These are phyloP conservation scores for Sambucus nigra DNA, from an alignment of 129 eudicot species.

Conservation along the genomic window DNA sequence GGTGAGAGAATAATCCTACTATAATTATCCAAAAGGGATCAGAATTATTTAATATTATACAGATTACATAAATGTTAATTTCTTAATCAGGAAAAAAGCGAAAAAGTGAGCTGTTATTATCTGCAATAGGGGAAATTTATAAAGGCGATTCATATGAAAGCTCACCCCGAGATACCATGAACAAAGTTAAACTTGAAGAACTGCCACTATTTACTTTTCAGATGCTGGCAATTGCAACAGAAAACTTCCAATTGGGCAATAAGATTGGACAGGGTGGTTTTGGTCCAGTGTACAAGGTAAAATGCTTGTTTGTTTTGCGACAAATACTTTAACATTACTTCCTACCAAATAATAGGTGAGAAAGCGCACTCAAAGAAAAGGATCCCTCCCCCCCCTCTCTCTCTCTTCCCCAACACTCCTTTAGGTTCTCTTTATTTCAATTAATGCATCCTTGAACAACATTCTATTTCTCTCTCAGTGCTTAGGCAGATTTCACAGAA, in stretches of 20 bases:
- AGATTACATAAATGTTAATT: neutral
- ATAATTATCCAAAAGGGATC: neutral
- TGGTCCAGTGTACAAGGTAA: conserved; percentile 32
- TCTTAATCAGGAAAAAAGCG: conserved; percentile 7
- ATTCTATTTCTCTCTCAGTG: no score
- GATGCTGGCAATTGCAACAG: conserved; percentile 26
- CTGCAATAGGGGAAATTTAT: neutral
- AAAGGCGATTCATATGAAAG: neutral
- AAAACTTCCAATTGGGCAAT: conserved; percentile 16
- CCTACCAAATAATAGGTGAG: no score
- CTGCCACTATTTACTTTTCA: conserved; percentile 22
- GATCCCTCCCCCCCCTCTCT: no score
- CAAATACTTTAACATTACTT: no score
- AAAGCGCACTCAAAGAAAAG: no score
- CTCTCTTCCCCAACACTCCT: no score
- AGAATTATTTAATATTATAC: neutral
- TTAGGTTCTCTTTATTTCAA: neutral
- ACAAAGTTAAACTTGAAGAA: conserved; percentile 17
- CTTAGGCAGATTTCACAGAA: no score
- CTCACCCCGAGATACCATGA: neutral
- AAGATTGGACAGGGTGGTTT: conserved; percentile 39
- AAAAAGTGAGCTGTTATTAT: conserved; percentile 4
- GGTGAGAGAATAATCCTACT: neutral
- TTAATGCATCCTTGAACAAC: no score
- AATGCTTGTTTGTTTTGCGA: neutral